Evolutionary conservation across 2,329 filamentous ascomycete species (phyloP).

Genomic region (Knufia fluminis): DNA sequence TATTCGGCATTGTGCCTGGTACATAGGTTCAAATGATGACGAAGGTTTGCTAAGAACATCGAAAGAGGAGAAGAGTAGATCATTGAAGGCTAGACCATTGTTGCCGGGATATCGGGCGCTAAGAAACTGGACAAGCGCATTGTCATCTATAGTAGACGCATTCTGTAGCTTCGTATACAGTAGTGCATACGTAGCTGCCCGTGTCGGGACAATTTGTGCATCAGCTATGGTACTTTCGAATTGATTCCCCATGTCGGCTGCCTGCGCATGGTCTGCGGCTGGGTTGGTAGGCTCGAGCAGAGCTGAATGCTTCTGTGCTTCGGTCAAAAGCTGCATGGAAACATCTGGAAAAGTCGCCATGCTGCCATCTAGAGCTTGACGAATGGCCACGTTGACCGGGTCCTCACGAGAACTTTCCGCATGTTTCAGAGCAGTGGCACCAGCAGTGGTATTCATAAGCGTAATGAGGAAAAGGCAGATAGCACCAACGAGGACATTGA

Average conservation of each 20-base stretch:
- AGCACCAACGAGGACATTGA: conserved; percentile 4
- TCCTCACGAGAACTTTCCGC: not conserved
- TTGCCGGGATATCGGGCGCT: conserved; percentile 65
- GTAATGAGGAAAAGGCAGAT: conserved; percentile 1
- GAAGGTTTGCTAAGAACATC: conserved; percentile 52
- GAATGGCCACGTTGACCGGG: conserved; percentile 5
- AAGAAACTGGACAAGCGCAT: conserved; percentile 66
- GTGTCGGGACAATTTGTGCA: conserved; percentile 61
- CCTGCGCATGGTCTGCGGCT: not conserved
- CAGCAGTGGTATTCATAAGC: not conserved
- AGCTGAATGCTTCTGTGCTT: conserved; percentile 7
- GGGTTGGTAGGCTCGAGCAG: not conserved
- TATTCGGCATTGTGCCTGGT: conserved; percentile 56
- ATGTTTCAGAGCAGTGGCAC: not conserved
- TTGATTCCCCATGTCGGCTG: conserved; percentile 32
- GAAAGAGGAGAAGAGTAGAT: conserved; percentile 80
- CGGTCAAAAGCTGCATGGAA: conserved; percentile 8
- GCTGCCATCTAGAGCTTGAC: conserved; percentile 5
- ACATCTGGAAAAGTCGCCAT: conserved; percentile 5
- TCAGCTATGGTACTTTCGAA: conserved; percentile 51
- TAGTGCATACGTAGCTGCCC: conserved; percentile 77
- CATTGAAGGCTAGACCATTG: conserved; percentile 54
- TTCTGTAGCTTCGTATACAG: conserved; percentile 75
- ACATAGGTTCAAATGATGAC: conserved; percentile 53
- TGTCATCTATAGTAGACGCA: conserved; percentile 74